Base-by-base conservation (phyloP, 1,139 yeast genomes). In the Zygoascus hellenicus region DNA sequence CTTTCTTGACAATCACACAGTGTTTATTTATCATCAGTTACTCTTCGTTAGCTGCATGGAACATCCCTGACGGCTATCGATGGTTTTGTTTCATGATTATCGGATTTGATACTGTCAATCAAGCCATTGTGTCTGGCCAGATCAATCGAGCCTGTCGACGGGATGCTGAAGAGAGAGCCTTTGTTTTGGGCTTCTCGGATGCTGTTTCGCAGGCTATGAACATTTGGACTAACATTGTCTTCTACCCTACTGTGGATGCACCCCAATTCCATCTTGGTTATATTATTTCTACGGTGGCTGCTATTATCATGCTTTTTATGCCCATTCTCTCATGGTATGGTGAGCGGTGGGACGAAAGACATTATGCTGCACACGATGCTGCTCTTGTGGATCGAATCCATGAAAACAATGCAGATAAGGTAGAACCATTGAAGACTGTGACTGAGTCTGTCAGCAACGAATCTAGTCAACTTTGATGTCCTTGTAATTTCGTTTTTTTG, bases 21-120 rank as follows among this genome's bases (percentile, higher is more conserved):
- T 42, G 51, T 19, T 51, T 62, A 16, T 68, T 68, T 49, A 65
- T 68, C 32, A 54, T 67, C 13, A 61, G 69, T 2, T 67, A 72
- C 48, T 62, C 71, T 14, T 66, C 75, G 46, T 59, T 76, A 46
- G 74, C 75, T 2, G 69, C 68, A 3, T 75, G 79, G 79, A 51
- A 68, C 44, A 74, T 74, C 10, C 62, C 70, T 10, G 69, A 68
- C 45, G 66, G 70, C 4, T 74, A 71, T 9, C 70, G 71, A 48
- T 71, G 77, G 71, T 72, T 72, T 54, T 78, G 76, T 1, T 76
- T 70, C 56, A 64, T 72, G 62, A 53, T 65, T 13, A 61, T 67
- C 43, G 68, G 68, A 32, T 58, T 67, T 14, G 71, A 66, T 42
- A 49, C 58, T 37, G 66, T 65, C 28, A 60, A 65, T 52, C 72